Evolutionary conservation across 2,329 filamentous ascomycete species (phyloP), one percentile per base, ranked within the genome.

Genomic region (Exserohilum rostratum): DNA sequence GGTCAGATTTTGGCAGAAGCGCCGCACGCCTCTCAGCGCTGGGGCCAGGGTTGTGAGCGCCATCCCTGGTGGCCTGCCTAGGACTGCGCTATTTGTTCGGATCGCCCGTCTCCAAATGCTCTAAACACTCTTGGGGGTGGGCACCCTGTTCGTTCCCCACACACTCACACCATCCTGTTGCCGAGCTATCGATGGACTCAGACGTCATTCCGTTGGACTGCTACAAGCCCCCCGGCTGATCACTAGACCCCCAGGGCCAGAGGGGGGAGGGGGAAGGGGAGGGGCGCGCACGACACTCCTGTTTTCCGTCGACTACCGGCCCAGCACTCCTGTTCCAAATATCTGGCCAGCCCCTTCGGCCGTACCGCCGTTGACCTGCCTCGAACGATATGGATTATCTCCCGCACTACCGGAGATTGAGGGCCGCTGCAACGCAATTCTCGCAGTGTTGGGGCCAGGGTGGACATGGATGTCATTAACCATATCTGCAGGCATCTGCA

Each of bases 31-130:
- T 39, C 25, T 56, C 46, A 38, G 53, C 50, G 57, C 51, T 55
- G 63, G 63, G 63, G 48, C 63, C 63, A 58, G 63, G 63, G 63
- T 58, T 40, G 39, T 30, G 53, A 53, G 42, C 43, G 22, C 39
- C 30, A 59, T 60, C 58, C 58, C 48, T 55, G 50, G 22, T 35
- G 25, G 50, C 49, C 45, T 39, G 15, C 33, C 47, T 64, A 60
- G 50, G 45, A 38, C 42, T 46, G 46, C 52, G 61, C 54, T 57
- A 62, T 37, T 57, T 53, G 17, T 46, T 55, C 46, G 57, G 52
- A 54, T 56, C 48, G 55, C 48, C 55, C 55, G 31, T 57, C 57
- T 64, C 30, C 33, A 62, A 57, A 53, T 46, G 61, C 53, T 57
- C 55, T 62, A 47, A 57, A 55, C 52, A 42, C 27, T 46, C 55